These are phyloP conservation scores for Blastomyces gilchristii DNA, from an alignment of 2,329 filamentous ascomycete species.

Conservation along the genomic window DNA sequence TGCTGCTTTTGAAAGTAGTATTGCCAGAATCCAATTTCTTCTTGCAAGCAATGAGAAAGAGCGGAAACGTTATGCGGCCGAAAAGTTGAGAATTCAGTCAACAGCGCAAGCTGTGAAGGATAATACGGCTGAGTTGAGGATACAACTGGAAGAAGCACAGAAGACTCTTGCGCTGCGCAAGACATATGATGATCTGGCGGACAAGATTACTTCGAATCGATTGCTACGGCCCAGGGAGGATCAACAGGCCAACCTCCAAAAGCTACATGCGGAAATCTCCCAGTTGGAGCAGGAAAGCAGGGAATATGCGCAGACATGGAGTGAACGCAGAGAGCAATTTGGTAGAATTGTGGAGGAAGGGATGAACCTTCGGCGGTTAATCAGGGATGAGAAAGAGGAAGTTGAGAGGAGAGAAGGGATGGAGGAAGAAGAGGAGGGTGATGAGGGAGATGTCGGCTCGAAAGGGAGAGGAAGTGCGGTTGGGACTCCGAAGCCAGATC, in stretches of 20 bases:
- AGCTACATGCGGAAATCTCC: constrained; percentile 77
- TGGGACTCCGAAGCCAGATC: constrained; percentile 42
- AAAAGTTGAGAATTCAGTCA: constrained; percentile 67
- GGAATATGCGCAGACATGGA: constrained; percentile 73
- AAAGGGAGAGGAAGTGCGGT: constrained; percentile 39
- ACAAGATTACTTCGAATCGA: constrained; percentile 73
- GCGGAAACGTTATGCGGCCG: constrained; percentile 68
- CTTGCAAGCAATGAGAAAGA: constrained; percentile 72
- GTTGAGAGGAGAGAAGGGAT: constrained; percentile 79
- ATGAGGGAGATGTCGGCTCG: constrained; percentile 42
- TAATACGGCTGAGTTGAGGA: constrained; percentile 60
- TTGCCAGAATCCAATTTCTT: constrained; percentile 80
- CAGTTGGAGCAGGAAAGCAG: constrained; percentile 77
- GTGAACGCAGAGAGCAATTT: constrained; percentile 76
- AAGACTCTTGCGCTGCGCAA: constrained; percentile 67
- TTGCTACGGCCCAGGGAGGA: constrained; percentile 76
- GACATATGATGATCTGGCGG: constrained; percentile 76
- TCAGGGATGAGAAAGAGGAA: constrained; percentile 91
- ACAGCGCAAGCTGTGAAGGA: constrained; percentile 69
- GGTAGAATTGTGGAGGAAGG: constrained; percentile 82
- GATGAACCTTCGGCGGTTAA: constrained; percentile 71
- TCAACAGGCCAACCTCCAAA: constrained; percentile 64
- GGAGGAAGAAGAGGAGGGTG: constrained; percentile 51
- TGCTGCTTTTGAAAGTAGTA: constrained; percentile 73
- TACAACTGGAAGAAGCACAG: constrained; percentile 67